These are phyloP conservation scores for Fusarium citri DNA, from an alignment of 2,329 filamentous ascomycete genomes.

Conservation along the genomic window DNA sequence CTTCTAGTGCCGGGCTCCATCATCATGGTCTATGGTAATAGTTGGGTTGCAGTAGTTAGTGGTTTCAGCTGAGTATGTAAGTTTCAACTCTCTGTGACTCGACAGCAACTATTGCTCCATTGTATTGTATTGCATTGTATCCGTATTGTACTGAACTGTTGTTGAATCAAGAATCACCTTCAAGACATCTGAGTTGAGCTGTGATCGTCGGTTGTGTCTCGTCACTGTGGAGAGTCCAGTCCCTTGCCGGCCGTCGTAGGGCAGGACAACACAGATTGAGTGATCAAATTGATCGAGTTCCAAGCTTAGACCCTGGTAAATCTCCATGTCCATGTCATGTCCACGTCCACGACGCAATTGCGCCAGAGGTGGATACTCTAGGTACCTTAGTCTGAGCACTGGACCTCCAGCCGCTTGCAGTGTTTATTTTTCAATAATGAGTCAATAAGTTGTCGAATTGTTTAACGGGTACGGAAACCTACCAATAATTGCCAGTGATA, in stretches of 20 bases:
- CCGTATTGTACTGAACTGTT: neutral
- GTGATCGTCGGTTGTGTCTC: slow-evolving; percentile 29
- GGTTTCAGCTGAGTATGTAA: slow-evolving; percentile 31
- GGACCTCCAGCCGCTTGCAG: slow-evolving; percentile 21
- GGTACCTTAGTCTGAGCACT: neutral
- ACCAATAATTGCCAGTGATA: neutral
- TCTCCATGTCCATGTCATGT: slow-evolving; percentile 10
- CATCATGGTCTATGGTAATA: slow-evolving; percentile 13
- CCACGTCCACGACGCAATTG: slow-evolving; percentile 23
- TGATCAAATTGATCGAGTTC: slow-evolving; percentile 32
- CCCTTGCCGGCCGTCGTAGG: slow-evolving; percentile 22
- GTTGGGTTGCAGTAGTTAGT: slow-evolving; percentile 34
- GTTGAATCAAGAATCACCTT: neutral
- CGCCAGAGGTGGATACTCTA: slow-evolving; percentile 8
- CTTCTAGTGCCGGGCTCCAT: slow-evolving; percentile 6
- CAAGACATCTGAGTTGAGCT: slow-evolving; percentile 2
- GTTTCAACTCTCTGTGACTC: slow-evolving; percentile 3
- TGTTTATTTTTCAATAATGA: neutral
- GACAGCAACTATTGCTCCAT: neutral
- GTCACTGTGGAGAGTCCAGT: slow-evolving; percentile 31
- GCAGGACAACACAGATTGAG: slow-evolving; percentile 22
- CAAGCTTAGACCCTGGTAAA: slow-evolving; percentile 36
- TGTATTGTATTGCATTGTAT: neutral
- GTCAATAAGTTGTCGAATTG: neutral
- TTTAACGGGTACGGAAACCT: neutral